Conservation (phyloP, 768 basidiomycete species). For the Dentipellis fragilis region DNA sequence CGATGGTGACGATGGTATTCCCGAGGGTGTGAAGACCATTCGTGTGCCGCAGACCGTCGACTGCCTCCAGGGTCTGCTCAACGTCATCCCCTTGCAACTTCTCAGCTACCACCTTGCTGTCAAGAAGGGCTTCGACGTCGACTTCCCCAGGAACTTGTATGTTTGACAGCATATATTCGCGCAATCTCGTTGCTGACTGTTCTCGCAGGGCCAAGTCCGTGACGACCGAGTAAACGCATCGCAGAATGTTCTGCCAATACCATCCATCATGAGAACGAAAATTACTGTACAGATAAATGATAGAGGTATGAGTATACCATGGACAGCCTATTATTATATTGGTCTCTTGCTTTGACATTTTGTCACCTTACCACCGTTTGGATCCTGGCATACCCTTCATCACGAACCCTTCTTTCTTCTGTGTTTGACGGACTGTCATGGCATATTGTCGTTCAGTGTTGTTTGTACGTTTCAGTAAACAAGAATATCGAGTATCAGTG, state of each 20-base stretch:
- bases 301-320: background rate
- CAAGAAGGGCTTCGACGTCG: conserved; percentile 93
- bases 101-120: conserved; percentile 95
- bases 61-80: conserved; percentile 89
- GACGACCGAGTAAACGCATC: conserved; percentile 20
- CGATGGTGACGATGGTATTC: conserved; percentile 77
- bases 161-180: conserved; percentile 20
- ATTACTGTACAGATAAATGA: conserved; percentile 4
- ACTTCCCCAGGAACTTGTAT: conserved; percentile 94
- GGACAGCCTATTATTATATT: background rate
- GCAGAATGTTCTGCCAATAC: background rate
- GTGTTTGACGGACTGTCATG: background rate
- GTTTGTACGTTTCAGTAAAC: background rate
- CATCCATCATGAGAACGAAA: background rate
- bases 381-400: background rate
- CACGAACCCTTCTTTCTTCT: background rate
- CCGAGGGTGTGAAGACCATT: conserved; percentile 72
- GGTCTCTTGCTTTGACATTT: background rate
- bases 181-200: background rate
- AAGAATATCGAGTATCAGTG: background rate
- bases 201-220: conserved; percentile 23
- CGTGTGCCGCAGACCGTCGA: conserved; percentile 93
- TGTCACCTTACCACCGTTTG: background rate
- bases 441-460: background rate
- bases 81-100: conserved; percentile 93